Evolutionary conservation across 306 rosid species (phyloP), one percentile per base, ranked within the genome.

Genomic region (Casuarina cunninghamiana): DNA sequence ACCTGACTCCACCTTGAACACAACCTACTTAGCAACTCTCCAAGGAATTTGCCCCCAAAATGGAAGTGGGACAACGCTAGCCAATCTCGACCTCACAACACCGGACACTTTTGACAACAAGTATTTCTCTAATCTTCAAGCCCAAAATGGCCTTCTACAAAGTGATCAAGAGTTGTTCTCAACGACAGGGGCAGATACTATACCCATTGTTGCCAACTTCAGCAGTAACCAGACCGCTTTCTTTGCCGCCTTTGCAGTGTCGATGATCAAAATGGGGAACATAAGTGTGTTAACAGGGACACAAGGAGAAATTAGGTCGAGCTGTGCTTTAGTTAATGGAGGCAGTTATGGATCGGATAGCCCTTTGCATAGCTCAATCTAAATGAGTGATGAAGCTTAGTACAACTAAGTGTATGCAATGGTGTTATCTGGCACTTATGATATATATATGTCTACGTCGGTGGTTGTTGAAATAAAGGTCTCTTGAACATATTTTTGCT

Each of bases 251-350:
- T 81, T 81, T 38, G 81, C 41, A 55, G 75, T 5, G 38, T 72
- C 85, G 6, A 77, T 81, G 81, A 65, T 72, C 39, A 81, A 77
- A 43, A 77, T 81, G 81, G 81, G 78, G 26, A 62, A 77, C 21
- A 76, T 81, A 5, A 51, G 63, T 15, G 75, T 38, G 48, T 72
- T 76, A 58, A 77, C 54, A 0, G 75, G 75, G 15, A 32, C 71
- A 0, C 46, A 72, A 7, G 85, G 78, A 65, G 78, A 81, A 51
- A 72, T 81, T 63, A 73, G 85, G 75, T 21, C n/a, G 12, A 72
- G 77, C 35, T 77, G 81, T 51, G 60, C 32, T 1, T 5, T 10
- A 77, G 75, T 82, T 15, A 76, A 76, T 42, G 73, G 8, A 16
- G 67, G 49, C 48, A 2, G 60, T 2, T 37, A 5, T 57, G 76